Evolutionary conservation across 2,329 filamentous ascomycete genomes (phyloP).

Genomic region (Colletotrichum melonis): DNA sequence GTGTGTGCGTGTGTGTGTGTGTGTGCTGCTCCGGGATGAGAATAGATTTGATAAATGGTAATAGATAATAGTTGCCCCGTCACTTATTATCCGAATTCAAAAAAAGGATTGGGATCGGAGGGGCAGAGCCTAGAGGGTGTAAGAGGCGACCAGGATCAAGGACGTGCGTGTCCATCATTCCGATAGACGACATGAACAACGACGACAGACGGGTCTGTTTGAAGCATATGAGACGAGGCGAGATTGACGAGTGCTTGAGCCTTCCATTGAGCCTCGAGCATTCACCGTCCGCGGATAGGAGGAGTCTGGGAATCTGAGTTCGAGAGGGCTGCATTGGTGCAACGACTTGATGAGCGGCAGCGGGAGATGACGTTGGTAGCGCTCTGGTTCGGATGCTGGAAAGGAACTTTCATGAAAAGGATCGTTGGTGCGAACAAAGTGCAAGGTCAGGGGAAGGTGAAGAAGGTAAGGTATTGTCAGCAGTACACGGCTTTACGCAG

Average conservation of each 20-base stretch:
- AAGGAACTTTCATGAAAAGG: constrained; percentile 24
- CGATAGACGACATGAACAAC: neutral
- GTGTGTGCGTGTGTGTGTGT: neutral
- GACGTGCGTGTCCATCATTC: constrained; percentile 24
- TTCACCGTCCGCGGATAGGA: neutral
- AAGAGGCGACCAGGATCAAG: constrained; percentile 20
- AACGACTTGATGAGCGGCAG: constrained; percentile 17
- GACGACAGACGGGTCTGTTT: constrained; percentile 16
- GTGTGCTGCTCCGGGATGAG: constrained; percentile 17
- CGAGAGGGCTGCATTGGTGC: neutral
- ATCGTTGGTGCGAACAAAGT: constrained; percentile 12
- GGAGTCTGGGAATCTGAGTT: neutral
- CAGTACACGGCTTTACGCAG: neutral
- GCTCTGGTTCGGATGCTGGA: constrained; percentile 18
- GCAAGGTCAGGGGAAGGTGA: constrained; percentile 16
- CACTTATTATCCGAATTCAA: constrained; percentile 24
- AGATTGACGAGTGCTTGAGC: neutral
- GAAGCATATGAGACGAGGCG: constrained; percentile 15
- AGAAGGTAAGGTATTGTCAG: neutral
- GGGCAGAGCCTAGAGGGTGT: neutral
- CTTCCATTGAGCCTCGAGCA: neutral
- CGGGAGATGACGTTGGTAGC: constrained; percentile 26
- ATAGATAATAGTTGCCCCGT: constrained; percentile 14
- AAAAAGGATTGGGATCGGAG: constrained; percentile 31
- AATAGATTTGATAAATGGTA: constrained; percentile 15